phyloP scores from a whole-genome alignment of 495 filamentous ascomycete genomes.

The Aspergillus egyptiacus region DNA sequence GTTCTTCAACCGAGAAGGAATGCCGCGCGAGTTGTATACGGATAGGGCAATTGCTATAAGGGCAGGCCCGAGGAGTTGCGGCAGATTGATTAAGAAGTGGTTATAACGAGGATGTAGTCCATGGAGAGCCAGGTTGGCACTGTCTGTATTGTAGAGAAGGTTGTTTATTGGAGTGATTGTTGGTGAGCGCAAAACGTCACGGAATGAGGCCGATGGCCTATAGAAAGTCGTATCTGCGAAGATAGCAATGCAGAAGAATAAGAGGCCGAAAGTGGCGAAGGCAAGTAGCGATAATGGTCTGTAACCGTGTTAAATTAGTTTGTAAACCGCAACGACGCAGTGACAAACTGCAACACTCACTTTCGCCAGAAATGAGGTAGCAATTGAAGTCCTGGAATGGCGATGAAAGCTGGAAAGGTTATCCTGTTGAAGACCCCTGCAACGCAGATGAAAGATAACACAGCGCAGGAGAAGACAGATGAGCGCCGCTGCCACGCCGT shows the following conservation, averaged over 20 bases:
- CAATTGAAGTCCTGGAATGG: conserved; percentile 73
- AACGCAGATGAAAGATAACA: conserved; percentile 73
- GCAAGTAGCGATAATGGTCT: conserved; percentile 66
- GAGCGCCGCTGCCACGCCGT: conserved; percentile 54
- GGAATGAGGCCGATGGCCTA: conserved; percentile 44
- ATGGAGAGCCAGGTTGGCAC: conserved; percentile 77
- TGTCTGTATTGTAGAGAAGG: conserved; percentile 73
- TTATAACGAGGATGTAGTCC: conserved; percentile 90
- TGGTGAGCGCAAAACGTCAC: conserved; percentile 51
- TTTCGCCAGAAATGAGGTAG: conserved; percentile 78
- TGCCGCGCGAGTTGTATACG: conserved; percentile 43
- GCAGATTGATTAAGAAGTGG: conserved; percentile 78
- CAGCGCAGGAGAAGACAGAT: conserved; percentile 64
- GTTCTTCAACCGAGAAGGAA: conserved; percentile 47
- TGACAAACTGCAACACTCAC: conserved; percentile 41
- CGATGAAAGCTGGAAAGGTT: conserved; percentile 87
- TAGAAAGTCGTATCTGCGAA: conserved; percentile 82
- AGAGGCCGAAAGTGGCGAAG: conserved; percentile 51
- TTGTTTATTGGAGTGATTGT: conserved; percentile 90
- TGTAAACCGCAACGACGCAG: too few species aligned
- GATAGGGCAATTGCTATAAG: conserved; percentile 58
- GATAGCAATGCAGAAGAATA: conserved; percentile 67
- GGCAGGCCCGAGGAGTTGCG: conserved; percentile 86
- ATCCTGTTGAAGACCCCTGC: conserved; percentile 92
- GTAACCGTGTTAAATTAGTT: conserved; percentile 13